Conservation (phyloP, 2,329 filamentous ascomycete species). For the Cercospora canescens region DNA sequence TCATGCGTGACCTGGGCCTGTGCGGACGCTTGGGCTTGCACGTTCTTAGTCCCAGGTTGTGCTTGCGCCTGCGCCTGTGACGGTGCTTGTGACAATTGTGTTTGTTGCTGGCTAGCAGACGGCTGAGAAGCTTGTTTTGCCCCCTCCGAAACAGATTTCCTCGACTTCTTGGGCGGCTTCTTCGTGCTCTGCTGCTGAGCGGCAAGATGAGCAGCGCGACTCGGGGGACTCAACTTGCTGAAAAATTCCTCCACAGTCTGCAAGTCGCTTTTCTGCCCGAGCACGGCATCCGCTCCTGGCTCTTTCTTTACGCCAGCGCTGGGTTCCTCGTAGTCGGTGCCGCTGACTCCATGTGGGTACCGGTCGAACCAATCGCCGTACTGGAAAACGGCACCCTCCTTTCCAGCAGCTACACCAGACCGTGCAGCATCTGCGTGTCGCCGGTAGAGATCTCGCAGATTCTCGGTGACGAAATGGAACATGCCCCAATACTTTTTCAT, state of each 20-base stretch:
- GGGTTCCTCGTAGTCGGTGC: constrained; percentile 79
- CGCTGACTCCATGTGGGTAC: constrained; percentile 88
- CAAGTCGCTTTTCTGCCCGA: constrained; percentile 86
- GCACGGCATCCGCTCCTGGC: constrained; percentile 79
- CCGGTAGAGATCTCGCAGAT: constrained; percentile 84
- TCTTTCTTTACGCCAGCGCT: constrained; percentile 65
- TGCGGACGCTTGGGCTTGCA: background rate
- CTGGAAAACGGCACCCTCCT: constrained; percentile 70
- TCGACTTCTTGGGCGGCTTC: constrained; percentile 32
- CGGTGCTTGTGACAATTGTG: constrained; percentile 30
- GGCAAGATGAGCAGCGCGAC: constrained; percentile 33
- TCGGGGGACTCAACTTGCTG: constrained; percentile 69
- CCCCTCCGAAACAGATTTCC: constrained; percentile 32
- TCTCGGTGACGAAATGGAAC: constrained; percentile 96
- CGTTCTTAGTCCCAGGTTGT: background rate
- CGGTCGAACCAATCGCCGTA: constrained; percentile 98
- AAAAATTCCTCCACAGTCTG: constrained; percentile 96
- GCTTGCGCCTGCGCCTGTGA: background rate
- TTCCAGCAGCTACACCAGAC: constrained; percentile 54
- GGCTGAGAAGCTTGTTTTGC: constrained; percentile 15
- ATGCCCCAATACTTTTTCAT: constrained; percentile 99
- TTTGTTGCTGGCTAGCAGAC: constrained; percentile 22
- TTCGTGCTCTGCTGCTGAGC: constrained; percentile 34
- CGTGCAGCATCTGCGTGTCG: constrained; percentile 79
- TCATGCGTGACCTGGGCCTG: constrained; percentile 26